phyloP scores from a whole-genome alignment of 352 stramenopile species.

The Phytopythium kandeliae region DNA sequence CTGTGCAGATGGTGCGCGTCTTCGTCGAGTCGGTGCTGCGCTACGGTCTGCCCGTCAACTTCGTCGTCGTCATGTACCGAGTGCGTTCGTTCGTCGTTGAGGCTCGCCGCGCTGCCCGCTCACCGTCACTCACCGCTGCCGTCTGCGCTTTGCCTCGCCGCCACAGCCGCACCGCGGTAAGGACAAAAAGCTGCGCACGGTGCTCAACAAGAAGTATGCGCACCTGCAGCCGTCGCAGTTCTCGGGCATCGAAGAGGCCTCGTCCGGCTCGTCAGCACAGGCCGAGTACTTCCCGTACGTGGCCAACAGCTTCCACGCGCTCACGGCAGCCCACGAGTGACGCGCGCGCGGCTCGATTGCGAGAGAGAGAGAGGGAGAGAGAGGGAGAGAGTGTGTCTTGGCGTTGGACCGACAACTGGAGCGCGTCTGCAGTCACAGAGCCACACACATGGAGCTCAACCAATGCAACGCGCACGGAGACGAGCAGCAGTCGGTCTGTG shows the following conservation, averaged over 20 bases:
- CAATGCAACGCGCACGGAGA: background rate
- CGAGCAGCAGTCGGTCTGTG: background rate
- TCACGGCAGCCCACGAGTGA: constrained; percentile 21
- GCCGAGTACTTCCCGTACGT: constrained; percentile 83
- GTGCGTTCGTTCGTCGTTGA: too few relatives aligned
- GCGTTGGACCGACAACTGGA: too few relatives aligned
- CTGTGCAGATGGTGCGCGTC: constrained; percentile 92
- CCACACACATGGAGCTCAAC: background rate
- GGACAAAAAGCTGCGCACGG: constrained; percentile 77
- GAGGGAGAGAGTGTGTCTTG: too few relatives aligned
- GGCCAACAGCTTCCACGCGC: constrained; percentile 69
- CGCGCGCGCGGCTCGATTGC: too few relatives aligned
- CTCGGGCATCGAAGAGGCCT: constrained; percentile 61
- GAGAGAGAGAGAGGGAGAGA: too few relatives aligned
- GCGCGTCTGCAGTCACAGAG: too few relatives aligned
- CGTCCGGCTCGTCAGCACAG: constrained; percentile 43
- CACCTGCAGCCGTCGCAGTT: constrained; percentile 83
- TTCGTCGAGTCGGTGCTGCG: constrained; percentile 98
- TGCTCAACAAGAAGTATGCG: constrained; percentile 82
- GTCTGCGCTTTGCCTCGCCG: too few relatives aligned
- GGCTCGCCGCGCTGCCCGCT: too few relatives aligned
- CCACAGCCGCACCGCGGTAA: constrained; percentile 65
- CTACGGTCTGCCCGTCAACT: constrained; percentile 97
- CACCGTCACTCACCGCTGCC: too few relatives aligned
- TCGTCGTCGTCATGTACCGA: constrained; percentile 83